These are phyloP conservation scores for Exophiala mesophila DNA, from an alignment of 2,329 filamentous ascomycete species.

Conservation along the genomic window DNA sequence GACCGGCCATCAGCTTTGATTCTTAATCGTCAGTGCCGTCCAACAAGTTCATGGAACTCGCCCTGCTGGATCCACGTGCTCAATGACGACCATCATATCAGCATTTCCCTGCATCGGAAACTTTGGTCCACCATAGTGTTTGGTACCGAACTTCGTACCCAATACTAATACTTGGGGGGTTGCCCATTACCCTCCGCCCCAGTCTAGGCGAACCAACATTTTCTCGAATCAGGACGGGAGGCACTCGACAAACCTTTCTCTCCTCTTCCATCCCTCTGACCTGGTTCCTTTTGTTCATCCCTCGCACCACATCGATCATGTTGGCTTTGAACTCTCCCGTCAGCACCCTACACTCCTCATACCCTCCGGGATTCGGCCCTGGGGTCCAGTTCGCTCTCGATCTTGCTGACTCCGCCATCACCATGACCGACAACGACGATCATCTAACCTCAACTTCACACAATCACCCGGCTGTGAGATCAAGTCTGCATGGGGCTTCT, in stretches of 20 bases:
- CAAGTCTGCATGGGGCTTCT: conserved; percentile 10
- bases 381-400: conserved; percentile 23
- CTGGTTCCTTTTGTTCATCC: conserved; percentile 9
- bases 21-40: too few species aligned
- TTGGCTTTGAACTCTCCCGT: conserved; percentile 21
- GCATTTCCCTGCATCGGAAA: conserved; percentile 13
- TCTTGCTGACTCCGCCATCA: conserved; percentile 15
- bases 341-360: conserved; percentile 16
- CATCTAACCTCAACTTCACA: conserved; percentile 11
- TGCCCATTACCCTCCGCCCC: conserved; percentile 15
- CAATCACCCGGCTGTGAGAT: conserved; percentile 11
- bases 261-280: conserved; percentile 1
- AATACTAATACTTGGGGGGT: conserved; percentile 12
- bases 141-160: not conserved
- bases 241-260: conserved; percentile 8
- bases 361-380: conserved; percentile 17
- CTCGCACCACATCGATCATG: conserved; percentile 17
- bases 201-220: conserved; percentile 8
- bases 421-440: conserved; percentile 18
- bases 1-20: too few species aligned
- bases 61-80: conserved; percentile 17
- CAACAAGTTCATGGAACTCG: too few species aligned
- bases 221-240: conserved; percentile 14
- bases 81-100: conserved; percentile 16
- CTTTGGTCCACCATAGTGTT: too few species aligned